These are phyloP conservation scores for Fomitopsis schrenkii DNA, from an alignment of 1,284 basidiomycete species.

Conservation along the genomic window DNA sequence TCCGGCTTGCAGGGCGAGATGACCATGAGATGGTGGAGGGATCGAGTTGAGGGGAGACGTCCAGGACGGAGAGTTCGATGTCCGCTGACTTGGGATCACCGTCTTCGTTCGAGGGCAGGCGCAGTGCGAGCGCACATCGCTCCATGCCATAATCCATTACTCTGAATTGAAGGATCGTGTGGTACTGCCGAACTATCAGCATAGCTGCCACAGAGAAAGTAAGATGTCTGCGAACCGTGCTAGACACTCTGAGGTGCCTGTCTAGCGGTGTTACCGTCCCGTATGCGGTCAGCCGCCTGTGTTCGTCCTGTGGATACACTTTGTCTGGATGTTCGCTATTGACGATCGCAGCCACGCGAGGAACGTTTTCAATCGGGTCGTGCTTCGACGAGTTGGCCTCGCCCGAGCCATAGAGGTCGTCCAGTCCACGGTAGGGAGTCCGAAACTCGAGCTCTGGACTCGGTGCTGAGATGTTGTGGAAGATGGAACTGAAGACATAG, in stretches of 20 bases:
- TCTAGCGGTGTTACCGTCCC: slow-evolving; percentile 5
- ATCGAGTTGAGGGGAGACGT: slow-evolving; percentile 2
- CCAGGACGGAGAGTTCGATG: slow-evolving; percentile 10
- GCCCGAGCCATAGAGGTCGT: slow-evolving; percentile 4
- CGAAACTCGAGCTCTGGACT: slow-evolving; percentile 1
- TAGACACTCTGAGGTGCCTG: slow-evolving; percentile 2
- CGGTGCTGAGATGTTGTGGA: neutral
- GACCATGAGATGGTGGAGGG: slow-evolving; percentile 8
- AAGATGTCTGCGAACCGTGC: neutral
- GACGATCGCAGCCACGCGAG: neutral
- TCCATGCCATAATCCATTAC: slow-evolving; percentile 8
- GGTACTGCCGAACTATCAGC: neutral
- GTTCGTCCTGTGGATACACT: slow-evolving; percentile 4
- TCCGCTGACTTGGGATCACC: neutral
- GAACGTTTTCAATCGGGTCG: slow-evolving; percentile 4
- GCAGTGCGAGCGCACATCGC: slow-evolving; percentile 6
- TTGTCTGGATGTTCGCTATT: slow-evolving; percentile 3
- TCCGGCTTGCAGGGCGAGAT: slow-evolving; percentile 6
- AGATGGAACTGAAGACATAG: slow-evolving; percentile 1
- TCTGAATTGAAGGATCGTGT: slow-evolving; percentile 7
- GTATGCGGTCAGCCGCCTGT: neutral
- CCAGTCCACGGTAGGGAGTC: neutral
- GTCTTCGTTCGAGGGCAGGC: neutral
- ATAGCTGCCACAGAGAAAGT: neutral
- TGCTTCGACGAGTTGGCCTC: neutral